Evolutionary conservation across 176 grass and related monocot species (phyloP), one percentile per base, ranked within the genome.

Genomic region (Miscanthus lutarioriparius): DNA sequence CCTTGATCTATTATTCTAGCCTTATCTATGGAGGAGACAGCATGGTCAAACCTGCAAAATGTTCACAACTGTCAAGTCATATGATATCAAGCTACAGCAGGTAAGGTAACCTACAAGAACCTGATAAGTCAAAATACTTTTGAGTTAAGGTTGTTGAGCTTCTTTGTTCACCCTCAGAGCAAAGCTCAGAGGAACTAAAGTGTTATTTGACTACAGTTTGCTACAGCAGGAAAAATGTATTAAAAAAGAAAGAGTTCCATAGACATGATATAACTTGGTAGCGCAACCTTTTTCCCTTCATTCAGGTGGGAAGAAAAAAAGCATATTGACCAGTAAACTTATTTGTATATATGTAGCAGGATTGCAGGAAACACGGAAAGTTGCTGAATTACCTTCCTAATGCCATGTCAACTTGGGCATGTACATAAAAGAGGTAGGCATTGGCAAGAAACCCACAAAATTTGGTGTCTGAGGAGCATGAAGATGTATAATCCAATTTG

Each of bases 381-480:
- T 39, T 5, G 20, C 41, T 8, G 68, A 81, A 82, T 89, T 82
- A 99, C 96, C 96, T 99, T 91, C 96, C 96, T 44, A 82, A 63
- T 70, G 91, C 88, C 84, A 96, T 91, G 86, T 96, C 96, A 89
- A 99, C 88, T 83, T 95, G 91, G 41, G 93, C 93, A 51, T 91
- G 83, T 45, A 93, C 89, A 39, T 87, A 93, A 77, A 89, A 90
- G 51, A 99, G 86, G 78, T 94, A 99, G 10, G 96, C 82, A 6
- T 90, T 94, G 17, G 83, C 67, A 15, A 90, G 41, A 77, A 99
- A 96, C 11, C 93, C 93, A 80, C 91, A 87, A 72, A 92, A 90
- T 75, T 96, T 99, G n/a, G 88, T 81, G 79, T 86, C 88, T 10
- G 86, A 82, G n/a, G 62, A 83, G 80, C 86, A 85, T 22, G 81